Evolutionary conservation across 768 basidiomycete species (phyloP).

Genomic region (Lactarius evosmus): DNA sequence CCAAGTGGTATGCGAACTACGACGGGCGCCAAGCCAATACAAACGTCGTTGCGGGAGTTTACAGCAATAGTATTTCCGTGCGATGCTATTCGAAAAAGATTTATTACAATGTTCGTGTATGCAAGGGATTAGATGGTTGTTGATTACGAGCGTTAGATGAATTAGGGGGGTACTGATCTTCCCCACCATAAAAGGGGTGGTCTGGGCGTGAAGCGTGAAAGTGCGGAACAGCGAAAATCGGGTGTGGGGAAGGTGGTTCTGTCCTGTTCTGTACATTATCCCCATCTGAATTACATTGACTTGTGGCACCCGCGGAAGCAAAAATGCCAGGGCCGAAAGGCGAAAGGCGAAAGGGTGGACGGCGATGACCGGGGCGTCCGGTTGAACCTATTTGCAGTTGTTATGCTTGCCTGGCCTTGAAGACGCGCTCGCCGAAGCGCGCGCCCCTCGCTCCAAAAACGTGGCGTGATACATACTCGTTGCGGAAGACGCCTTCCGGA

Average conservation of each 20-base stretch:
- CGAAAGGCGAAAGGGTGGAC: too few relatives aligned
- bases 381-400: not conserved
- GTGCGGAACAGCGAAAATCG: not conserved
- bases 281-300: constrained; percentile 8
- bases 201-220: not conserved
- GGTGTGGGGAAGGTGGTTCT: not conserved
- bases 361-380: not conserved
- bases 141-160: constrained; percentile 4
- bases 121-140: not conserved
- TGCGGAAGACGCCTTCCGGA: constrained; percentile 73
- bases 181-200: not conserved
- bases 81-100: not conserved
- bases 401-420: constrained; percentile 38
- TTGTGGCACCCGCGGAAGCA: constrained; percentile 15
- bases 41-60: not conserved
- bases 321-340: constrained; percentile 17
- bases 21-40: not conserved
- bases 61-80: not conserved
- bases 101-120: not conserved
- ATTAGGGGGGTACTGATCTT: constrained; percentile 1
- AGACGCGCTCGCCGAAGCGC: constrained; percentile 44
- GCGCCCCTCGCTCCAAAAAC: constrained; percentile 58
- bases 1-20: not conserved
- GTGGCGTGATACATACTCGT: constrained; percentile 87
- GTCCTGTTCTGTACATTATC: not conserved